These are phyloP conservation scores for Salix purpurea DNA, from an alignment of 345 rosid species.

Conservation along the genomic window DNA sequence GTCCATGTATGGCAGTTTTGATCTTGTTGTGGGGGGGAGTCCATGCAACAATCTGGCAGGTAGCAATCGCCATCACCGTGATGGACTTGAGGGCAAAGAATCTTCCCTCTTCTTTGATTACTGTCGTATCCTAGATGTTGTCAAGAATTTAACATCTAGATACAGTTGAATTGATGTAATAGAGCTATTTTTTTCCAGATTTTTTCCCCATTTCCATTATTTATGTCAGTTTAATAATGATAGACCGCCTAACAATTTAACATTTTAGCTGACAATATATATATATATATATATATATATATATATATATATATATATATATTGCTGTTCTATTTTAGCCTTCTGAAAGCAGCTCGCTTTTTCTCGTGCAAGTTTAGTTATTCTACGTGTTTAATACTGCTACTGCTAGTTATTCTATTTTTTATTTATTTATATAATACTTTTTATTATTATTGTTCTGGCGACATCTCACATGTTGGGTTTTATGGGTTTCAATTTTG, in stretches of 20 bases:
- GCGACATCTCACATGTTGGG: no score
- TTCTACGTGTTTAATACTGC: no score
- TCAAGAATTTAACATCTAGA: conserved; percentile 27
- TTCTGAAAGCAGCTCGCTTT: no score
- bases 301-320: no score
- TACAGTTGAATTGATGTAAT: conserved; percentile 14
- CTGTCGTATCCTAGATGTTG: conserved; percentile 59
- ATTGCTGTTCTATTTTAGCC: no score
- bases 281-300: no score
- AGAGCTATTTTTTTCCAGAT: not conserved
- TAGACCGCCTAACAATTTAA: no score
- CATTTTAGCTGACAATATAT: not conserved
- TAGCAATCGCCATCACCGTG: conserved; percentile 63
- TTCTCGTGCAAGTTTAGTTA: no score
- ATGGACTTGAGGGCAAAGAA: conserved; percentile 80
- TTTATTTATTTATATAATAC: no score
- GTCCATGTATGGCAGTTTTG: conserved; percentile 60
- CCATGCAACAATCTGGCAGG: conserved; percentile 93
- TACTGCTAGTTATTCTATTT: no score
- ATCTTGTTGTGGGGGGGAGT: conserved; percentile 86
- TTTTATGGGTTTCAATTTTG: no score
- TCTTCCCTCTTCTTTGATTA: conserved; percentile 77
- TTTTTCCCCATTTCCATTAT: not conserved
- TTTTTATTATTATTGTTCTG: no score
- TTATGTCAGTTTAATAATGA: not conserved